These are phyloP conservation scores for Penicillium robsamsonii DNA, from an alignment of 495 filamentous ascomycete species.

Conservation along the genomic window DNA sequence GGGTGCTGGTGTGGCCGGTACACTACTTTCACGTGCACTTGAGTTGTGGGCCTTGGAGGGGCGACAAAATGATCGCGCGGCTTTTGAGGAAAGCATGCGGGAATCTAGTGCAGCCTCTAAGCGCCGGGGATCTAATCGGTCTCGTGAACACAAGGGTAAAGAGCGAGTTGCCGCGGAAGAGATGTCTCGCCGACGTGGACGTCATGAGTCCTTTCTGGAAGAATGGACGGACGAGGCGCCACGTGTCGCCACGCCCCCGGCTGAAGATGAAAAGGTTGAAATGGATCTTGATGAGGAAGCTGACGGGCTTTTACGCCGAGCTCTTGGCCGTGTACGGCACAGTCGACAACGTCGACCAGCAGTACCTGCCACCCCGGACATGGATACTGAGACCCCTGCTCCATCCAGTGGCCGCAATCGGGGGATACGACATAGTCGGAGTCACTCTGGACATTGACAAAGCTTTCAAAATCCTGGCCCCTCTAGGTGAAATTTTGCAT, in stretches of 20 bases:
- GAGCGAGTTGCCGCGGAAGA: conserved; percentile 18
- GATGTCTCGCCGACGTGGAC: conserved; percentile 26
- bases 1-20: conserved; percentile 69
- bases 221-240: conserved; percentile 43
- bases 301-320: conserved; percentile 36
- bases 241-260: conserved; percentile 23
- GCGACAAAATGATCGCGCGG: conserved; percentile 22
- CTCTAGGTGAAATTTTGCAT: background rate
- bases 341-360: conserved; percentile 24
- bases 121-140: conserved; percentile 23
- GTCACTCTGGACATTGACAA: conserved; percentile 25
- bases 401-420: conserved; percentile 21
- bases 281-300: conserved; percentile 46
- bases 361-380: conserved; percentile 21
- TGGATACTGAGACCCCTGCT: conserved; percentile 26
- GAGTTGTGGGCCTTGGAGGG: conserved; percentile 60
- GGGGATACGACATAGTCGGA: conserved; percentile 22
- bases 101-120: conserved; percentile 4
- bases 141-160: conserved; percentile 31
- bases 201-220: conserved; percentile 25
- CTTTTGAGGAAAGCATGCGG: conserved; percentile 5
- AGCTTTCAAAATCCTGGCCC: background rate
- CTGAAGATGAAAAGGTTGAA: conserved; percentile 38
- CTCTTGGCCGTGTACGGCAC: conserved; percentile 37
- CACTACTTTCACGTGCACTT: conserved; percentile 69